Base-by-base conservation (phyloP, 225 moss, liverwort and hornwort genomes). In the Antitrichia curtipendula region DNA sequence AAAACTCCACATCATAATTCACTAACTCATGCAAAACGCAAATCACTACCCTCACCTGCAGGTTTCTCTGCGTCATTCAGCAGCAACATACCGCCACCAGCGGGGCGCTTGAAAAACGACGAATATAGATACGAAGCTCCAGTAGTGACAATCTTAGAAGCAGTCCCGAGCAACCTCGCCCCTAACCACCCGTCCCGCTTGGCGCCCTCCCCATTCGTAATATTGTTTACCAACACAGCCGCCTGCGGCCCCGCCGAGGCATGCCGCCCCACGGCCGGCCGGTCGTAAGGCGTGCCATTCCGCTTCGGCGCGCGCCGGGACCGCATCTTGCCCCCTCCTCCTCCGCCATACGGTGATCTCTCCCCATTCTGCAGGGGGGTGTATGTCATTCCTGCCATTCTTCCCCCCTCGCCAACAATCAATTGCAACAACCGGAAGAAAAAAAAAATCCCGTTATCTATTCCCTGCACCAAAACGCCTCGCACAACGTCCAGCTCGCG, bases 181-280 rank as follows among this genome's bases (percentile, higher is more conserved):
- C 95, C 95, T 72, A 95, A 90, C 95, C 95, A 94, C 40, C 92
- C 87, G 83, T 90, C 90, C 38, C 81, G 88, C 74, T 61, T 87
- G 45, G 49, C 59, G 13, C 87, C 91, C 34, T 90, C 92, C 70
- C 86, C 91, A 75, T 89, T 93, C n/a, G 88, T 82, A n/a, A 34
- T 40, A 62, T 41, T 77, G 24, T 85, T 90, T 32, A 91, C 88
- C 91, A 94, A 68, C 85, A 92, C 95, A 61, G 97, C 95, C 80
- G 94, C 96, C 86, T 96, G 96, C 73, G 98, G 98, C 56, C 95
- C 96, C 68, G 96, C 92, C 80, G 98, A 94, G 36, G 97, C 97
- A 89, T 96, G 94, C 62, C 98, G 92, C 65, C 96, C 98, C 17
- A 91, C 80, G 47, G 95, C 88, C 85, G 98, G 98, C 89, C 98